A percentile compares a stretch with the other conserved stretches of the same genome.
phyloP scores from a whole-genome alignment of 371 early-diverging fungal genomes.

The Polyrhizophydium stewartii region DNA sequence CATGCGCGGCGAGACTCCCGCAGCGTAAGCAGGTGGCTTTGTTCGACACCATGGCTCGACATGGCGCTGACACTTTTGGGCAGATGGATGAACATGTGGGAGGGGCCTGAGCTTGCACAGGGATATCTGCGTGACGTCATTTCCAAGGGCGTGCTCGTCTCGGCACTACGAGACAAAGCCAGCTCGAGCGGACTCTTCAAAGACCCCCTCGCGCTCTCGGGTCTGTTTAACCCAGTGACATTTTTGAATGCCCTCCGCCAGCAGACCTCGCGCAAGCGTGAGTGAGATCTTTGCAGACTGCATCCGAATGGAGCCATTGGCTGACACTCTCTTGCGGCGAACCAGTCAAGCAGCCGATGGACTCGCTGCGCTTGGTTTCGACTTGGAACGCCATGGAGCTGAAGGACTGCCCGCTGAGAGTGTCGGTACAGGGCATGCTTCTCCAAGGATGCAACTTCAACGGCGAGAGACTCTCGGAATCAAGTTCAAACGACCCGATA shows the following conservation, averaged over 20 bases:
- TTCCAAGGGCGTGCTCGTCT: slow-evolving; percentile 19
- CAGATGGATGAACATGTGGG: slow-evolving; percentile 39
- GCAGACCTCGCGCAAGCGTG: slow-evolving; percentile 42
- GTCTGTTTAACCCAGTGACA: slow-evolving; percentile 36
- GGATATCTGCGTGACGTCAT: slow-evolving; percentile 27
- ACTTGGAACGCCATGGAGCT: slow-evolving; percentile 24
- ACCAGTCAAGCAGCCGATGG: slow-evolving; percentile 39
- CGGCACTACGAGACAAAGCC: slow-evolving; percentile 20
- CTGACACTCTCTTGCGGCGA: background rate
- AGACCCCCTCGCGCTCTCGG: slow-evolving; percentile 22
- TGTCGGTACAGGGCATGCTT: slow-evolving; percentile 32
- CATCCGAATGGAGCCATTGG: background rate
- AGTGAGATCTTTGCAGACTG: background rate
- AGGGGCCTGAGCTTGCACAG: slow-evolving; percentile 35
- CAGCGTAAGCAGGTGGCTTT: background rate
- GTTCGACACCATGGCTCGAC: too few species aligned
- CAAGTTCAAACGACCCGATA: slow-evolving; percentile 30
- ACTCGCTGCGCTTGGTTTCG: slow-evolving; percentile 30
- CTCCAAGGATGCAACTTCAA: slow-evolving; percentile 47
- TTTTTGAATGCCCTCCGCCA: slow-evolving; percentile 50
- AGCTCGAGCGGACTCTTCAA: slow-evolving; percentile 14
- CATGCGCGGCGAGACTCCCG: slow-evolving; percentile 33
- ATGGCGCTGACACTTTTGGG: background rate
- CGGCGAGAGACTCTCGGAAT: slow-evolving; percentile 29
- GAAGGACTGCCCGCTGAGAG: slow-evolving; percentile 7